Percentiles rank a stretch among this genome's conserved stretches.
Evolutionary conservation across 768 basidiomycete genomes (phyloP).

Genomic region (Pholiota microspora): DNA sequence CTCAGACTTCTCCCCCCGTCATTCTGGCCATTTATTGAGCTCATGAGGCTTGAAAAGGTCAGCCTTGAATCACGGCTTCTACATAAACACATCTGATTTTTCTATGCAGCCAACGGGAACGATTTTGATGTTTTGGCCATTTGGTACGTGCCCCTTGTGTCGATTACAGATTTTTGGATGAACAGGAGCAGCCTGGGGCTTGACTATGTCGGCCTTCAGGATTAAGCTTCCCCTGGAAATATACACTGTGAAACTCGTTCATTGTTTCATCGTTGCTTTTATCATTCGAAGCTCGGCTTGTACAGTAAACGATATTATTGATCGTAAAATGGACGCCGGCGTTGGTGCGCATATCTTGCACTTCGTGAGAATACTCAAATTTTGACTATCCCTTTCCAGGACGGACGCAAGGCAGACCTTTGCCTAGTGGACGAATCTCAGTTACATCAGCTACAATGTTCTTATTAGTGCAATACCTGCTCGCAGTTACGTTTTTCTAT

Average conservation of each 20-base stretch:
- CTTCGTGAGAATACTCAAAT: constrained; percentile 40
- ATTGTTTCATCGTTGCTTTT: constrained; percentile 39
- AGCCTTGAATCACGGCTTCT: not conserved
- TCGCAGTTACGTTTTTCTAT: constrained; percentile 40
- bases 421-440: constrained; percentile 48
- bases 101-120: constrained; percentile 55
- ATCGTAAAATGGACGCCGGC: constrained; percentile 48
- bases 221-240: constrained; percentile 26
- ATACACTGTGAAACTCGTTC: constrained; percentile 30
- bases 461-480: constrained; percentile 37
- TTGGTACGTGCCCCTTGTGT: constrained; percentile 29
- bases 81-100: not conserved
- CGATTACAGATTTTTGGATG: not conserved
- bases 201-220: constrained; percentile 48
- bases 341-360: constrained; percentile 36
- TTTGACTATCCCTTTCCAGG: constrained; percentile 37
- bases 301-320: constrained; percentile 56
- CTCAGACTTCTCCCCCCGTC: constrained; percentile 27
- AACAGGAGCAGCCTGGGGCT: constrained; percentile 38
- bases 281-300: constrained; percentile 47
- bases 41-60: constrained; percentile 51
- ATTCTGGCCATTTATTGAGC: constrained; percentile 43
- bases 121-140: constrained; percentile 54
- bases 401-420: constrained; percentile 45
- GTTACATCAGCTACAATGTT: constrained; percentile 39